Base-by-base conservation (phyloP, 306 rosid species). In the Cercis canadensis region DNA sequence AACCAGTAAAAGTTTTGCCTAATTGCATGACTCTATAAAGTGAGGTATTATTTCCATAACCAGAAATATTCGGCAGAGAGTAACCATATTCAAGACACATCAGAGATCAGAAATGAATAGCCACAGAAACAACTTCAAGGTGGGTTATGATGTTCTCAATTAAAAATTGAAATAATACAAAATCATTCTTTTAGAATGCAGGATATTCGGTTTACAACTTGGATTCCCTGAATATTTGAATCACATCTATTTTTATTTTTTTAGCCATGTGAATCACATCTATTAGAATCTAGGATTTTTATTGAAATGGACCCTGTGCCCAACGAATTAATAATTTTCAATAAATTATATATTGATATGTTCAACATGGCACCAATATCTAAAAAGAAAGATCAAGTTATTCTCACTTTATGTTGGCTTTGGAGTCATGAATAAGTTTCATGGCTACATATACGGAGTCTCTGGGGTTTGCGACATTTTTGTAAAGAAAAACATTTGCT, bases 111-210 rank as follows among this genome's bases (percentile, higher is more conserved):
- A 53, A 13, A 46, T 16, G 59, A 24, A 59, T 33, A 71, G 58
- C 33, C 36, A 47, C 47, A 40, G 45, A 67, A 21, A 50, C 16
- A 39, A 41, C 29, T 45, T 58, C 45, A 65, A 39, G 53, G 49
- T 37, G 37, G 15, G 37, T 16, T 11, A 8, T 58, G 58, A 46
- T 57, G 58, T 54, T 14, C 32, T 5, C 50, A 74, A 37, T 46
- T 45, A 43, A 24, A 24, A 24, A 24, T 24, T 24, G 29, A 24
- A 24, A 24, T 3, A 24, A 24, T 24, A 24, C 29, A 24, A 24
- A 24, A 24, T n/a, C n/a, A n/a, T n/a, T n/a, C n/a, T n/a, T n/a
- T n/a, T n/a, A n/a, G n/a, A n/a, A n/a, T n/a, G n/a, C n/a, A n/a
- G n/a, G n/a, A n/a, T n/a, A n/a, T n/a, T n/a, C n/a, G n/a, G n/a